Evolutionary conservation across 192 early-diverging fungal genomes (phyloP).

Genomic region (Coemansia sp.): DNA sequence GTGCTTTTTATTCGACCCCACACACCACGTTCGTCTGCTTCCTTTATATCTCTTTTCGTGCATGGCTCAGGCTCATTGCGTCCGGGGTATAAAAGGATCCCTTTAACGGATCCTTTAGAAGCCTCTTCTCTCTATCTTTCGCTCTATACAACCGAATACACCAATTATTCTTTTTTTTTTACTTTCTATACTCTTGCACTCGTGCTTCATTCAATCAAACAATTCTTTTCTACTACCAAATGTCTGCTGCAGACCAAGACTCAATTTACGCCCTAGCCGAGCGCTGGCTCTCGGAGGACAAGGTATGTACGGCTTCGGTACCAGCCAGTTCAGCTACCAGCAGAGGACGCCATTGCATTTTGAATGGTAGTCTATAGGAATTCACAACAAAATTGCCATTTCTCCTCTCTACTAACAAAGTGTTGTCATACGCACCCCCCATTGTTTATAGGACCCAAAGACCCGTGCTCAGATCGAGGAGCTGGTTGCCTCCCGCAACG

Average conservation of each 20-base stretch:
- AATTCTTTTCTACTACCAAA: background rate
- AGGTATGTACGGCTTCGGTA: background rate
- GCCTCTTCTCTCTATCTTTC: too few species aligned
- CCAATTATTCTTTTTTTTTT: background rate
- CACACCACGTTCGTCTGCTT: background rate
- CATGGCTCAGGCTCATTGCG: too few species aligned
- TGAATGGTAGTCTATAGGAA: background rate
- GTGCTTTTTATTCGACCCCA: too few species aligned
- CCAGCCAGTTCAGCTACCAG: too few species aligned
- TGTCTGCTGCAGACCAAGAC: background rate
- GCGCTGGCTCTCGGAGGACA: constrained; percentile 47
- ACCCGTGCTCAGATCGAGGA: constrained; percentile 41
- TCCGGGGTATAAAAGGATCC: too few species aligned
- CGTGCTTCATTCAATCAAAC: background rate
- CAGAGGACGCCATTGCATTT: background rate
- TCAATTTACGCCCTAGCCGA: constrained; percentile 26
- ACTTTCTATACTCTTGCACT: background rate
- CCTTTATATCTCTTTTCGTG: background rate
- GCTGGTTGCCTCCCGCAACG: constrained; percentile 19
- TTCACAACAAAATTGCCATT: background rate
- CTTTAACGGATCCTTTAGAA: too few species aligned
- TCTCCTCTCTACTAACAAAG: background rate
- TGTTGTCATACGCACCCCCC: too few species aligned
- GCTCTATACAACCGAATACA: too few species aligned
- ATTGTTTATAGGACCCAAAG: constrained; percentile 24